Evolutionary conservation across 2,329 filamentous ascomycete genomes (phyloP), one percentile per base, ranked within the genome.

Genomic region (Curvularia lunata): DNA sequence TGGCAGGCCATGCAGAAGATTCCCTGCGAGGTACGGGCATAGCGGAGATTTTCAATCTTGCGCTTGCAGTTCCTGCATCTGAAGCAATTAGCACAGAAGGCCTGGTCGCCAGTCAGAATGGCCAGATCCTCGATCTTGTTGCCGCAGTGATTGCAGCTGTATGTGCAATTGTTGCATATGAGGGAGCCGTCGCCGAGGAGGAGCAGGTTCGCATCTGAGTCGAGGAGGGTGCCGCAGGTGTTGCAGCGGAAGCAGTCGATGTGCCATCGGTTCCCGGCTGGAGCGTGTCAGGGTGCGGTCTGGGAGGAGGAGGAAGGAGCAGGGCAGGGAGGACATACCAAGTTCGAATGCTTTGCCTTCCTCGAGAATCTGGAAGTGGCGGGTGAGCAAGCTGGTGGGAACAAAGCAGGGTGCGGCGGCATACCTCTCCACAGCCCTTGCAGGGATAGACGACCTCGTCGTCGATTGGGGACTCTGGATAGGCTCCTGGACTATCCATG

Each of bases 1-100:
- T 99, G 95, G 76, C 95, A 99, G 72, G 89, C 92, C 95, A 99
- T 99, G 81, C 95, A 99, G 75, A 99, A 98, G 69, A 99, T 99
- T 59, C 95, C 95, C 78, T 98, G 95, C 7, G 94, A 97, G 1
- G 95, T 99, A 73, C 95, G 88, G 53, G 95, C 95, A 86, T 98
- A 99, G 76, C 94, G 89, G 64, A 99, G 83, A 76, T 99, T 99
- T 79, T 99, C 95, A 60, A 99, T 99, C 82, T 97, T 97, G 75
- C 91, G 88, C 82, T 98, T 99, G 84, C 95, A 99, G 77, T 98
- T 99, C 70, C 95, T 86, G 80, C 95, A 99, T 70, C 93, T 87
- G 81, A 99, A 99, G 80, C 95, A 99, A 56, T 91, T 94, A 42
- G 93, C 92, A 79, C 95, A 99, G 76, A 97, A 99, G 43, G 95